Evolutionary conservation across 108 stramenopile species (phyloP), one percentile per base, ranked within the genome.

Genomic region (Pseudonitzschia delicatissima): DNA sequence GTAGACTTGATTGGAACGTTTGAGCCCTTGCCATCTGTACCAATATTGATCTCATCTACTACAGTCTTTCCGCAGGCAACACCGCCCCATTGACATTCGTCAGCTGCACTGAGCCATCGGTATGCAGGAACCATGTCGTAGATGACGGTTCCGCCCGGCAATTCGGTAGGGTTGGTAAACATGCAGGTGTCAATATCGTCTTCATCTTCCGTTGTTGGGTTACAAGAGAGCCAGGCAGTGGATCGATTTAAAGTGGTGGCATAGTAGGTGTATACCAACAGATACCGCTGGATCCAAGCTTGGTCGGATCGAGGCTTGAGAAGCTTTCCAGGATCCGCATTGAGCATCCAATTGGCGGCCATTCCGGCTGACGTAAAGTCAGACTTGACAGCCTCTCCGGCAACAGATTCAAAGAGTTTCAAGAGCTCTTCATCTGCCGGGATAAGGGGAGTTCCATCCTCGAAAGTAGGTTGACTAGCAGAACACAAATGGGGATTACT

Each of bases 281-380:
- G 27, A 50, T 61, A 73, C 5, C 72, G 72, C 45, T 73, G 72
- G 33, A 64, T 57, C 45, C 62, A 71, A 28, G 44, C 50, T 35
- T 37, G 40, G 12, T 45, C 20, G 45, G 40, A 29, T 48, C 55
- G 47, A n/a, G 25, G 27, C 26, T 34, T 6, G 23, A 36, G 3
- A 6, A 34, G 15, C 23, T 33, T 29, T 36, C 21, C 13, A 4
- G 76, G 76, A 61, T 77, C 76, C 5, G 59, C 57, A 23, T 47
- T 50, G 36, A 77, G 27, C 0, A 77, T 71, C 76, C 76, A 77
- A 12, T 57, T 12, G 27, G 76, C 76, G 5, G 76, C 76, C 25
- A 32, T 32, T 23, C 66, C 40, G 34, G 71, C 61, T 0, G 76
- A 49, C 21, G 76, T 57, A 1, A 50, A 53, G 11, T 62, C 20